Percentiles rank a stretch among this genome's conserved stretches.
Conservation (phyloP, 495 filamentous ascomycete genomes). For the Aspergillus saccharolyticus region DNA sequence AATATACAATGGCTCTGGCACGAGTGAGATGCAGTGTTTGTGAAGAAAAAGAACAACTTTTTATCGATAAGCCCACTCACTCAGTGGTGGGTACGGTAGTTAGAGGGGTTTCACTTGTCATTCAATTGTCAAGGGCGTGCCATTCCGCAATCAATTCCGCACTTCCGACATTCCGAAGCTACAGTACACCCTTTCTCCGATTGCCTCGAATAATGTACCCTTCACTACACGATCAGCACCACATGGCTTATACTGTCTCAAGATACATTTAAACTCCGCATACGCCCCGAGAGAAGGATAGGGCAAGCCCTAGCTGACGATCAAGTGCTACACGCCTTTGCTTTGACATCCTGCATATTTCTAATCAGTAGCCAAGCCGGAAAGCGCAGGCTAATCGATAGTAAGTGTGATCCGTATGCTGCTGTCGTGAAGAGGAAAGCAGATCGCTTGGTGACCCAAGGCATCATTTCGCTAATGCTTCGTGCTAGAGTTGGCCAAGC, state of each 20-base stretch:
- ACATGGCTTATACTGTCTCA: no score
- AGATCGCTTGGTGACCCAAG: no score
- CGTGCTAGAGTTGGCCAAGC: no score
- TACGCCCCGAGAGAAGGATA: no score
- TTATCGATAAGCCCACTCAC: conserved; percentile 6
- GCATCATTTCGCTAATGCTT: no score
- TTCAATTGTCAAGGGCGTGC: background rate
- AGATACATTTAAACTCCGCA: no score
- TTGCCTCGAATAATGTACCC: background rate
- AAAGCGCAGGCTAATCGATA: background rate
- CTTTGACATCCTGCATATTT: background rate
- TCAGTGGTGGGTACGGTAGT: no score
- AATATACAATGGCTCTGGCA: background rate
- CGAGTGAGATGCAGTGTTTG: background rate
- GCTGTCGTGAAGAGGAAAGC: conserved; percentile 54
- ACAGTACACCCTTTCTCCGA: no score
- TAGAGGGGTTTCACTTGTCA: background rate
- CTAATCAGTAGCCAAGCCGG: background rate
- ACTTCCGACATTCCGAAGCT: background rate
- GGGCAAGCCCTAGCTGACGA: no score
- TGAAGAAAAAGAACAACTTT: background rate
- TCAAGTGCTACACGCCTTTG: background rate
- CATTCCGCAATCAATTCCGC: background rate
- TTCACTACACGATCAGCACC: no score
- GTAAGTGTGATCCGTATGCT: conserved; percentile 34